Conservation (phyloP, 1,284 basidiomycete species). For the Ganoderma boninense region DNA sequence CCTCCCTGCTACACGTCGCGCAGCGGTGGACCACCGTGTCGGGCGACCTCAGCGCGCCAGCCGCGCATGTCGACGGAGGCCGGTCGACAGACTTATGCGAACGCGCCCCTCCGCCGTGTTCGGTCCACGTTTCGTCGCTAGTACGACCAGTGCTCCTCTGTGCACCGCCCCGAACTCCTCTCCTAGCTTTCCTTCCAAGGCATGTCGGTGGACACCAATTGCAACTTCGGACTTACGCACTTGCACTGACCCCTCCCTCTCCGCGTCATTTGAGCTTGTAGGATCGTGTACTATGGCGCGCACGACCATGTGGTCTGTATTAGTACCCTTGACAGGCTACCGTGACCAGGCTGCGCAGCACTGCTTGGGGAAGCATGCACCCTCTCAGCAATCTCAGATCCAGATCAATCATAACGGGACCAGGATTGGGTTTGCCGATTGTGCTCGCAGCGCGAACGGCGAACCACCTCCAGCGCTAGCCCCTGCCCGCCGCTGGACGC, state of each 20-base stretch:
- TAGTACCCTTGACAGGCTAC: neutral
- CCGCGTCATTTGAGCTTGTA: neutral
- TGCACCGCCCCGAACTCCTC: too few species aligned
- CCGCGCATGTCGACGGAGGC: neutral
- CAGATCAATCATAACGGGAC: conserved; percentile 2
- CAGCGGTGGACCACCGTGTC: neutral
- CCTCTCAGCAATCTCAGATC: conserved; percentile 7
- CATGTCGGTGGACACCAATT: neutral
- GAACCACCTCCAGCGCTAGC: conserved; percentile 1
- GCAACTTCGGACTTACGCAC: neutral
- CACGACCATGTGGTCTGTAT: neutral
- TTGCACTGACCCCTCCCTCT: neutral
- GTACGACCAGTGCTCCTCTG: neutral
- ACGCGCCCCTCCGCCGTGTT: neutral
- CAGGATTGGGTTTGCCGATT: neutral
- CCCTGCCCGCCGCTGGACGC: neutral
- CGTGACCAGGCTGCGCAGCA: neutral
- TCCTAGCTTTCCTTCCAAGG: neutral
- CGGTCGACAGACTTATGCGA: neutral
- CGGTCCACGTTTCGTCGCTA: neutral
- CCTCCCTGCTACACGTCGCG: neutral
- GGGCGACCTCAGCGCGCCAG: neutral
- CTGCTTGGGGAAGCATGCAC: neutral
- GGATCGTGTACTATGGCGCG: neutral
- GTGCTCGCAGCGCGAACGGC: neutral